Base-by-base conservation (phyloP, 495 filamentous ascomycete species). In the Letharia columbiana region DNA sequence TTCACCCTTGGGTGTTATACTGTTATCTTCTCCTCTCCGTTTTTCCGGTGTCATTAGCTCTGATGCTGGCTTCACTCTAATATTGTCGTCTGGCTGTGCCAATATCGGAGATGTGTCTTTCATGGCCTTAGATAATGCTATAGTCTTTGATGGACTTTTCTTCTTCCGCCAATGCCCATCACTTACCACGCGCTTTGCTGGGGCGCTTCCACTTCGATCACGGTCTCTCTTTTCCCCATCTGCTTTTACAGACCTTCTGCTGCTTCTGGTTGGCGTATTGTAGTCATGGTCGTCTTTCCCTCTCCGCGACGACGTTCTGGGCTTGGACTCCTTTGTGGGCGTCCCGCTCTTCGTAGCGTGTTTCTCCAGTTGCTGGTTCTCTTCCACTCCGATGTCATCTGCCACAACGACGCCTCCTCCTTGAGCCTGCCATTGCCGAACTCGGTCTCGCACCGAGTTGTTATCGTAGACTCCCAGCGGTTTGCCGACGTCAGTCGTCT, bases 111-210 rank as follows among this genome's bases (percentile, higher is more conserved):
- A 37, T 70, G 79, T 64, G 65, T 77, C 75, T 20, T 79, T 84
- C 20, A 41, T 57, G 35, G 39, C 8, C 41, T 45, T 64, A 23
- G 65, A 60, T 10, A 79, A 71, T 12, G 74, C 60, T 45, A 68
- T 70, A 54, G 59, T 71, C 59, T 74, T 77, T 1, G 77, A 72
- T 7, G 77, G 74, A 57, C 75, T 82, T 68, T 78, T 81, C 65
- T 80, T 82, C 56, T 78, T 80, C 65, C 76, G 77, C 89, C 89
- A 93, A 68, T 93, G 87, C 49, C 86, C 85, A 75, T 93, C 90
- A 70, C 89, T 91, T 31, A 93, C 81, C 33, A 93, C 86, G 59
- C 89, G 82, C 78, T 91, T 93, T 70, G 86, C 85, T 9, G 90
- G 90, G 28, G 83, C 80, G 70, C 79, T 84, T 60, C 78, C 75